phyloP scores from a whole-genome alignment of 2,329 filamentous ascomycete genomes.

The Esteya vermicola region DNA sequence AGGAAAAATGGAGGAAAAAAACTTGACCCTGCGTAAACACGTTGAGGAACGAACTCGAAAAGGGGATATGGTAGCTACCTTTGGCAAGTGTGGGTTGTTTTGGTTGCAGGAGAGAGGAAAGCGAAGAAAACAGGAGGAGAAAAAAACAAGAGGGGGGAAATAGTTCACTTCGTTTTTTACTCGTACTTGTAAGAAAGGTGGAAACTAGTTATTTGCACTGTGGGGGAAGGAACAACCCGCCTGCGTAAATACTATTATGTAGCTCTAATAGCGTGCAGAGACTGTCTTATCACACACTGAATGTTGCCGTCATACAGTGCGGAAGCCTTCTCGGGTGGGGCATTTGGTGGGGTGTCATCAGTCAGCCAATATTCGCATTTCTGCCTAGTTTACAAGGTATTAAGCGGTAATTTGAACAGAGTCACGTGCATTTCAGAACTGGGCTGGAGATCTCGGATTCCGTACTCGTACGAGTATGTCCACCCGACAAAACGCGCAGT shows the following conservation, averaged over 20 bases:
- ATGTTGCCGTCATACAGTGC: background rate
- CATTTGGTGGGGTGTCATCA: constrained; percentile 5
- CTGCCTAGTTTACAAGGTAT: background rate
- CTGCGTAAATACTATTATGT: background rate
- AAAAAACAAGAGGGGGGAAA: constrained; percentile 1
- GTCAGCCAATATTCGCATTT: background rate
- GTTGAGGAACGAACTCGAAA: too few relatives aligned
- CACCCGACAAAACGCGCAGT: too few relatives aligned
- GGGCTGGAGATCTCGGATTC: too few relatives aligned
- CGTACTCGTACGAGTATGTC: too few relatives aligned
- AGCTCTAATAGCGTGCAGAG: background rate
- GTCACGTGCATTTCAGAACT: background rate
- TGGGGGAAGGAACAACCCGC: constrained; percentile 7
- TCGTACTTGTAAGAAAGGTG: constrained; percentile 5
- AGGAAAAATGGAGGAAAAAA: constrained; percentile 7
- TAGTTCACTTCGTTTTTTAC: too few relatives aligned
- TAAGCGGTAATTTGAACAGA: background rate
- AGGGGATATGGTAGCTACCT: too few relatives aligned
- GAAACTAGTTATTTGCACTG: constrained; percentile 4
- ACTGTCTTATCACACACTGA: background rate
- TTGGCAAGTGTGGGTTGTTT: too few relatives aligned
- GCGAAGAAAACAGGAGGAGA: background rate
- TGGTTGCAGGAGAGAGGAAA: constrained; percentile 4
- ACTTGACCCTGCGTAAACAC: too few relatives aligned
- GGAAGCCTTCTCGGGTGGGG: constrained; percentile 1